Evolutionary conservation across 768 basidiomycete genomes (phyloP).

Genomic region (Podaxis sp.): DNA sequence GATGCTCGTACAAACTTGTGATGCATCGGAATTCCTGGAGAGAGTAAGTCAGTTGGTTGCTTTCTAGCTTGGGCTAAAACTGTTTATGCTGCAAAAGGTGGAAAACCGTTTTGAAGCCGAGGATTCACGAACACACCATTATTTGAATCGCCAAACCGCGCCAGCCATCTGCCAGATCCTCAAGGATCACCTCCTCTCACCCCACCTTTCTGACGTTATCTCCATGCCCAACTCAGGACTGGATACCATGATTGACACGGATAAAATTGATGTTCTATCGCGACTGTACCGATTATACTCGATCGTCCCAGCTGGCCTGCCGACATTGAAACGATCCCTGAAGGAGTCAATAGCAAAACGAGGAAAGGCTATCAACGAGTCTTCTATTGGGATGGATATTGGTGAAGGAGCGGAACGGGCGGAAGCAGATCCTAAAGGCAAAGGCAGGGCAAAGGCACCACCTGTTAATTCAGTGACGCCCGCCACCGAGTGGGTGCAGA

Average conservation of each 20-base stretch:
- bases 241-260: constrained; percentile 81
- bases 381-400: constrained; percentile 43
- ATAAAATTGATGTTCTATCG: constrained; percentile 72
- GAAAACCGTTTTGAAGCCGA: constrained; percentile 83
- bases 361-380: constrained; percentile 79
- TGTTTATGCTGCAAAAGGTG: constrained; percentile 47
- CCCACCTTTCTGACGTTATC: constrained; percentile 76
- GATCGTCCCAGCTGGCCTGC: constrained; percentile 65
- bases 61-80: not conserved
- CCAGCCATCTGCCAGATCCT: constrained; percentile 71
- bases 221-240: constrained; percentile 83
- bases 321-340: constrained; percentile 61
- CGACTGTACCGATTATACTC: constrained; percentile 78
- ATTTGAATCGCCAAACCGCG: constrained; percentile 76
- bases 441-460: constrained; percentile 45
- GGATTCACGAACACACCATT: constrained; percentile 81
- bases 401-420: constrained; percentile 31
- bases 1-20: constrained; percentile 67
- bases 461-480: constrained; percentile 44
- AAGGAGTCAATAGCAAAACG: constrained; percentile 70
- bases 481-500: constrained; percentile 92
- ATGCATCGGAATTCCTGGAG: constrained; percentile 79
- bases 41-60: constrained; percentile 49
- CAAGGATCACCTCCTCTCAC: constrained; percentile 71
- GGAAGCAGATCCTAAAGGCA: constrained; percentile 43